These are phyloP conservation scores for Podaxis mareebaensis DNA, from an alignment of 768 basidiomycete genomes.

Conservation along the genomic window DNA sequence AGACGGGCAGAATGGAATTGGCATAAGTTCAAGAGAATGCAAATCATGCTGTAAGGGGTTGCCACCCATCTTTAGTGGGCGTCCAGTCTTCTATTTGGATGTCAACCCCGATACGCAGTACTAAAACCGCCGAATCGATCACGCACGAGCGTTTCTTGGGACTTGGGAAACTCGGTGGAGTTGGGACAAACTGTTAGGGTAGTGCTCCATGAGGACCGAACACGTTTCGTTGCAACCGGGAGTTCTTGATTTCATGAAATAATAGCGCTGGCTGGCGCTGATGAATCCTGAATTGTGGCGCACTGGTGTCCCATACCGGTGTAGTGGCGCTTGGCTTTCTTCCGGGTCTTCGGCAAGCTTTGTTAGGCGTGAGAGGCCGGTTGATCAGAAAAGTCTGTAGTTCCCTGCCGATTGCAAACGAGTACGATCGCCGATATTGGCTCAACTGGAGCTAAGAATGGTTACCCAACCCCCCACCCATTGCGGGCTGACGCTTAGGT, in stretches of 20 bases:
- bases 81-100: not conserved
- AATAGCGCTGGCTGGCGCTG: not conserved
- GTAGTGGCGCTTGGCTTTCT: not conserved
- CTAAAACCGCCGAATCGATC: not conserved
- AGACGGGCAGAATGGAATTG: no score
- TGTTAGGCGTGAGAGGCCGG: conserved; percentile 3
- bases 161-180: not conserved
- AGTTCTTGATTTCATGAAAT: conserved; percentile 11
- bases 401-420: not conserved
- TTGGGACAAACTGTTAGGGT: not conserved
- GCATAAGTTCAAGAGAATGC: not conserved
- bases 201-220: not conserved
- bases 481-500: no score
- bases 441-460: no score
- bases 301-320: not conserved
- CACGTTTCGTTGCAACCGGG: not conserved
- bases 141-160: not conserved
- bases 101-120: not conserved
- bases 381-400: not conserved
- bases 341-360: not conserved
- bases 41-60: no score
- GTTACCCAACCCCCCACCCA: no score
- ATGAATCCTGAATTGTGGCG: not conserved
- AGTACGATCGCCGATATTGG: no score
- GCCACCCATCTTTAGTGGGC: no score